A percentile compares a stretch with the other conserved stretches of the same genome.
Conservation (phyloP, 192 early-diverging fungal species). For the Linnemannia zychae region DNA sequence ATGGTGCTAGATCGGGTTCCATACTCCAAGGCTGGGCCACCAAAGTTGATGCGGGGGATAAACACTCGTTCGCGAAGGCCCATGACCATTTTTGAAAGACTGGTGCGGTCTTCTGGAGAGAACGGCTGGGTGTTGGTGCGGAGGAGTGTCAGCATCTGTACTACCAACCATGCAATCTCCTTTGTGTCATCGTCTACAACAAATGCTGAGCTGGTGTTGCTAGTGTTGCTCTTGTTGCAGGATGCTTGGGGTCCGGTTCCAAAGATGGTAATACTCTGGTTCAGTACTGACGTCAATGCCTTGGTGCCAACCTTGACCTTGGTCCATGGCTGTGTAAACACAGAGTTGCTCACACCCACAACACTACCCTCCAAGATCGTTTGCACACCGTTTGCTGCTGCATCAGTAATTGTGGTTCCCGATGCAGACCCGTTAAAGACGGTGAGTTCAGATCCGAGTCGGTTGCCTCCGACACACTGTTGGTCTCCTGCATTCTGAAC, state of each 20-base stretch:
- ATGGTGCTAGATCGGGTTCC: conserved; percentile 44
- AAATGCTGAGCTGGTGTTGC: not conserved
- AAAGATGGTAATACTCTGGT: conserved; percentile 25
- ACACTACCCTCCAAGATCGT: conserved; percentile 6
- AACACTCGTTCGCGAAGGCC: conserved; percentile 37
- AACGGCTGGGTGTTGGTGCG: conserved; percentile 21
- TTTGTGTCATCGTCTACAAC: conserved; percentile 9
- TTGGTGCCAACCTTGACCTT: conserved; percentile 58
- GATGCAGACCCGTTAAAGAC: conserved; percentile 11
- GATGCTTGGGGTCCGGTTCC: conserved; percentile 23
- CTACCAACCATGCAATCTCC: conserved; percentile 46
- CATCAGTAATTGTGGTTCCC: not conserved
- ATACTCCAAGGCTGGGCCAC: not conserved
- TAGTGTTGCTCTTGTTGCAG: not conserved
- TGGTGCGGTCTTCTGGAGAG: not conserved
- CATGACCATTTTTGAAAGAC: not conserved
- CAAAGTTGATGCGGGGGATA: conserved; percentile 21
- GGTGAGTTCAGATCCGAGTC: conserved; percentile 34
- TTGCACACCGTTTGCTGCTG: not conserved
- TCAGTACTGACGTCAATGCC: conserved; percentile 34
- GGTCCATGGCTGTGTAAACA: conserved; percentile 56
- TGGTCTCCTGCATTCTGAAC: conserved; percentile 33
- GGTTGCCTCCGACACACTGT: conserved; percentile 54
- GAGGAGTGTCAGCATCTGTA: conserved; percentile 35
- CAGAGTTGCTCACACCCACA: conserved; percentile 61